A percentile compares a stretch with the other conserved stretches of the same genome.
Evolutionary conservation across 78 protist genomes (phyloP).

Genomic region (Trichosphaerium sp.): DNA sequence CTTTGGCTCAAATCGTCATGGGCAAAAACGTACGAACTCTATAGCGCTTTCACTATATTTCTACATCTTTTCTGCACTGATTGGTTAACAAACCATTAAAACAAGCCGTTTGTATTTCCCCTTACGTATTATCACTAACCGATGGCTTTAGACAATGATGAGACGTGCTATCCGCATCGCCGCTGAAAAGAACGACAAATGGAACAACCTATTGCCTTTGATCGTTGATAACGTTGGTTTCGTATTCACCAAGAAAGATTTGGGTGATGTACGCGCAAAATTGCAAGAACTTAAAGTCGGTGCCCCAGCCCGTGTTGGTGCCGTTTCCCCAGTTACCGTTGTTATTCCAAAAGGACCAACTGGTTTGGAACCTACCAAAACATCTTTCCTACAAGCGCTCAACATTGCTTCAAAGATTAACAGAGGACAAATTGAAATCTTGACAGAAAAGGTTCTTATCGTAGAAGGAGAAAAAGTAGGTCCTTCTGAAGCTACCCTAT

Average conservation of each 20-base stretch:
- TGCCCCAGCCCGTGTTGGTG: slow-evolving; percentile 97
- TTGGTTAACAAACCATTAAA: too few species aligned
- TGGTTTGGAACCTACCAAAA: slow-evolving; percentile 94
- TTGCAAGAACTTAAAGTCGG: slow-evolving; percentile 44
- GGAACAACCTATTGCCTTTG: slow-evolving; percentile 51
- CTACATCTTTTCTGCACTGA: too few species aligned
- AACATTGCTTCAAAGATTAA: slow-evolving; percentile 96
- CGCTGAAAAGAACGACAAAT: slow-evolving; percentile 35
- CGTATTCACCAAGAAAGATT: slow-evolving; percentile 87
- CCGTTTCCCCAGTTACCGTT: slow-evolving; percentile 85
- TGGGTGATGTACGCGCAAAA: slow-evolving; percentile 44
- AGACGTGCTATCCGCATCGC: slow-evolving; percentile 62
- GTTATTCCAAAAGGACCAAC: slow-evolving; percentile 91
- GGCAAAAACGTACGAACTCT: slow-evolving; percentile 89
- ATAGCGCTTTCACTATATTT: too few species aligned
- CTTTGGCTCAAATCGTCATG: slow-evolving; percentile 84
- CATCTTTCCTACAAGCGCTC: slow-evolving; percentile 97
- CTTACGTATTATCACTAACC: too few species aligned
- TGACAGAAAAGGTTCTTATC: slow-evolving; percentile 76
- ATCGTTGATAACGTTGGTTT: slow-evolving; percentile 86
- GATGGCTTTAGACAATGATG: slow-evolving; percentile 66
- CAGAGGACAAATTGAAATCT: slow-evolving; percentile 93
- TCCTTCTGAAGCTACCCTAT: slow-evolving; percentile 92
- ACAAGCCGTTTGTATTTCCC: too few species aligned
- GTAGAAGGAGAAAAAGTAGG: slow-evolving; percentile 87